Base-by-base conservation (phyloP, 2,329 filamentous ascomycete species). In the Salinomyces thailandicus region DNA sequence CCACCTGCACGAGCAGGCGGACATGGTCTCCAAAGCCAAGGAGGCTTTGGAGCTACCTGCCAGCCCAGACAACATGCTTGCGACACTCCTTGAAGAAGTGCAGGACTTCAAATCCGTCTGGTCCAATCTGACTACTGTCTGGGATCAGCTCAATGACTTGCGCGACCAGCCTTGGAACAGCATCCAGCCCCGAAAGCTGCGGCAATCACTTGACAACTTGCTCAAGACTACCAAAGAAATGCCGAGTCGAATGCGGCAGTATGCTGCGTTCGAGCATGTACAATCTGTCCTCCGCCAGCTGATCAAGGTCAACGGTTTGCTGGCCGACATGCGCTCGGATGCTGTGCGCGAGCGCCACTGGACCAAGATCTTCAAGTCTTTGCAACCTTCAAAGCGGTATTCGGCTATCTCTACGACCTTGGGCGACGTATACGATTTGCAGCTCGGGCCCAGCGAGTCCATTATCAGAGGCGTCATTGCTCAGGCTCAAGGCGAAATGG, bases 221-320 rank as follows among this genome's bases (percentile, higher is more conserved):
- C 85, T 96, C 59, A 94, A 94, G 68, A 93, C 93, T 74, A 96
- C 87, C 22, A 96, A 94, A 64, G 89, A 96, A 45, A 96, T 98
- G 91, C 91, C 93, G 0, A 94, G 86, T 62, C 80, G 91, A 41
- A 96, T 98, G 89, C 80, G 93, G 42, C 93, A 98, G 56, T 99
- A 99, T 60, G 89, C 93, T 50, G 93, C 93, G n/a, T 99, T 98
- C 57, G 93, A 98, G 61, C 89, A 98, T 55, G 86, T 98, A 26
- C 93, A 98, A 58, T 85, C 77, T 45, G 83, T 93, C 18, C 74
- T 98, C 27, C 82, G 86, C 30, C 80, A 87, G 44, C 73, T 93
- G 33, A 72, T 95, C 45, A 96, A 94, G 60, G 85, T 93, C 50
- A 98, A 96, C 55, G 71, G 80, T 8, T 71, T 95, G 20, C 71